phyloP scores from a whole-genome alignment of 2,329 filamentous ascomycete genomes.

The Fusarium chlamydosporum region DNA sequence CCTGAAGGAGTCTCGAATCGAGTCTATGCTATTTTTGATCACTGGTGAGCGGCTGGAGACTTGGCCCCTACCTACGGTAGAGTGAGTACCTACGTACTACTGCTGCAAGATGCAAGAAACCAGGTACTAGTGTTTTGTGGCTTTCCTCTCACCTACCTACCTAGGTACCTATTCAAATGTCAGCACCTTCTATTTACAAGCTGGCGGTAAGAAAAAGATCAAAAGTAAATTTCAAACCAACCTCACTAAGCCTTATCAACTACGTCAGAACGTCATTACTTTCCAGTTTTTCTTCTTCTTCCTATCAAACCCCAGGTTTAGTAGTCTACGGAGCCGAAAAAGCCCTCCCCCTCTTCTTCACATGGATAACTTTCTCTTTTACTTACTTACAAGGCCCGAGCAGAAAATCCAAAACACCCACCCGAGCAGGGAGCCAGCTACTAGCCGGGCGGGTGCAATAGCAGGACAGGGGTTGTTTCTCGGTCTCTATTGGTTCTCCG shows the following conservation, averaged over 20 bases:
- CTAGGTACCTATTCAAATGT: no score
- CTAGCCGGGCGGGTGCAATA: conserved; percentile 11
- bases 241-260: background rate
- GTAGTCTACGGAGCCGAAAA: background rate
- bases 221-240: background rate
- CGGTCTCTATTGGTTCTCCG: conserved; percentile 35
- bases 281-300: background rate
- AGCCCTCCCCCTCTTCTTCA: background rate
- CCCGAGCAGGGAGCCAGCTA: conserved; percentile 23
- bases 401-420: conserved; percentile 34
- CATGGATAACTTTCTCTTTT: conserved; percentile 2
- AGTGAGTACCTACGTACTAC: conserved; percentile 9
- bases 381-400: conserved; percentile 7
- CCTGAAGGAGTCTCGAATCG: conserved; percentile 1
- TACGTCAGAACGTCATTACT: conserved; percentile 5
- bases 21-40: conserved; percentile 41
- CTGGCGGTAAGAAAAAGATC: background rate
- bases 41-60: conserved; percentile 4
- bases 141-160: background rate
- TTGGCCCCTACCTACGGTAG: background rate
- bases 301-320: background rate
- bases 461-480: conserved; percentile 5
- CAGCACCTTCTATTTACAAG: background rate
- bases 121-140: conserved; percentile 9
- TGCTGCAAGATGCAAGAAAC: conserved; percentile 16